Conservation (phyloP, 495 filamentous ascomycete genomes). For the Xylona heveae region DNA sequence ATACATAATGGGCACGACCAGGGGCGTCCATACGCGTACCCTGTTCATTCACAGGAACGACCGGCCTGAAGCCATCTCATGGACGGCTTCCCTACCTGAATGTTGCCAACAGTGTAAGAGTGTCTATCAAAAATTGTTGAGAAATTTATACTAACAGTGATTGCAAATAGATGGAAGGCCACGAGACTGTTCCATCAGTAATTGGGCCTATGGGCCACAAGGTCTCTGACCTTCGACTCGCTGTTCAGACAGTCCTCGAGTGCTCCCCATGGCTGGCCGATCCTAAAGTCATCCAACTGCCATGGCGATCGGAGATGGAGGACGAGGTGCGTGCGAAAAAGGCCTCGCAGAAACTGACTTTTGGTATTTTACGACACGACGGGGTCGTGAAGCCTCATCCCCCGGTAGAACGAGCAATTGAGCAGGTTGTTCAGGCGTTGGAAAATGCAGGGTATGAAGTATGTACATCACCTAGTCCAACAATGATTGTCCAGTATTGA, state of each 20-base stretch:
- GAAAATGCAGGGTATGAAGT: constrained; percentile 31
- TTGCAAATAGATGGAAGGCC: constrained; percentile 36
- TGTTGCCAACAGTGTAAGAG: constrained; percentile 15
- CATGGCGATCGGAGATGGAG: constrained; percentile 34
- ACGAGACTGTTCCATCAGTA: constrained; percentile 32
- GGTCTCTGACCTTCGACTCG: constrained; percentile 24
- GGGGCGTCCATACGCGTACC: constrained; percentile 5
- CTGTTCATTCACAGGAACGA: constrained; percentile 2
- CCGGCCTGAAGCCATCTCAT: constrained; percentile 14
- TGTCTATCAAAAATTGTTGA: too few species aligned
- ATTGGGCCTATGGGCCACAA: constrained; percentile 33
- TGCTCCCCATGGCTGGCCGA: constrained; percentile 43
- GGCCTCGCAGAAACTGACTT: constrained; percentile 20
- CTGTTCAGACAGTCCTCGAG: constrained; percentile 31
- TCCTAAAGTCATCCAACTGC: constrained; percentile 35
- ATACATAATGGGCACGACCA: too few species aligned
- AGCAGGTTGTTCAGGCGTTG: constrained; percentile 26
- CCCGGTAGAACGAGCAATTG: constrained; percentile 30
- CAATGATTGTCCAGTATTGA: neutral
- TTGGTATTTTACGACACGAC: constrained; percentile 30
- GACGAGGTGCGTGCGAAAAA: constrained; percentile 16
- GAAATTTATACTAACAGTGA: too few species aligned
- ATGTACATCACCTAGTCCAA: neutral
- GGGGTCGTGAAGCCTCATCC: constrained; percentile 26
- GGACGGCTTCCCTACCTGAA: constrained; percentile 24